Evolutionary conservation across 1,284 basidiomycete species (phyloP), one percentile per base, ranked within the genome.

Genomic region (Cryptococcus sp.): DNA sequence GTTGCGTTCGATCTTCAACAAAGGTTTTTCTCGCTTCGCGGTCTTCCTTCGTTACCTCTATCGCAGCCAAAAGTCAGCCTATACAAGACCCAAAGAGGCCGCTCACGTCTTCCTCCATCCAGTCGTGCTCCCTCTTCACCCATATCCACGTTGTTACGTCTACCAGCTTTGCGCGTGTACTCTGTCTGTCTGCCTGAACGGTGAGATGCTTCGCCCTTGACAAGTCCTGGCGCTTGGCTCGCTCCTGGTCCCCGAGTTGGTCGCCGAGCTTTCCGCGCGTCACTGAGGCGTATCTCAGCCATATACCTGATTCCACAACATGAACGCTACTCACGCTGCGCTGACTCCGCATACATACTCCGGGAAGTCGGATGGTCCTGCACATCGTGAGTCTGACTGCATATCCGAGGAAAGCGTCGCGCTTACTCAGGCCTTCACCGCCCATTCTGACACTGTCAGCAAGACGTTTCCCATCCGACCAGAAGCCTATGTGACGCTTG

Each of bases 311-410:
- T 29, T 29, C 26, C 5, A 29, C 10, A 10, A 29, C 4, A 29
- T 29, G 26, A 10, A 10, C 26, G n/a, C 6, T 22, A 60, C 72
- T 50, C 40, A 75, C 74, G 66, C 62, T 5, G 69, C 68, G 34
- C 66, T 73, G 1, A 75, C 73, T 45, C 74, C 75, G 44, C 75
- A 77, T 7, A 77, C 64, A 40, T 77, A 75, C 59, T 74, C 72
- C 0, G 75, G 75, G 41, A 77, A 71, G 53, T 76, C 74, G 37
- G 63, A 61, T 7, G 58, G 54, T 6, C 61, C 74, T 75, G 41
- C n/a, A 2, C 50, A 2, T 4, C 29, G 46, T 55, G 16, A 57
- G 52, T 25, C 23, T 23, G 11, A 17, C 16, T 38, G 19, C 13
- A 39, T 47, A 37, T 19, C 7, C 19, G 8, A 22, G 7, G 13